Percentiles rank a stretch among this genome's conserved stretches.
Evolutionary conservation across 371 early-diverging fungal species (phyloP).

Genomic region (Haplosporangium sp.): DNA sequence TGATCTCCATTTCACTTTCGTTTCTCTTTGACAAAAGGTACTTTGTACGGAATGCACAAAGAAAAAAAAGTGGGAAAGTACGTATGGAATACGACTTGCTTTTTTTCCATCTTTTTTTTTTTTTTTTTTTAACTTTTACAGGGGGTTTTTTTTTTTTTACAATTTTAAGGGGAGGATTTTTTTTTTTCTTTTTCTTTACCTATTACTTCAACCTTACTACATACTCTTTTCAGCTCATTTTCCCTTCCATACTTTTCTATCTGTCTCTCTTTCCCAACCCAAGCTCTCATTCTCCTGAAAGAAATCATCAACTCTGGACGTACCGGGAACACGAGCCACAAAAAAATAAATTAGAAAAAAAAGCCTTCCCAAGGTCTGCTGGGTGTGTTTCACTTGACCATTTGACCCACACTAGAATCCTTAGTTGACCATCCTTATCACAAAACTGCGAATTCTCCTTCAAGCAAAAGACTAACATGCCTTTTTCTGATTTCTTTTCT

Average conservation of each 20-base stretch:
- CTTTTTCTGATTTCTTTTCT: background rate
- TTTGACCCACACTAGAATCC: background rate
- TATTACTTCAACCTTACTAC: background rate
- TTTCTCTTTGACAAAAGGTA: background rate
- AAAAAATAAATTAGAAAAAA: background rate
- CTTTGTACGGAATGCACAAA: background rate
- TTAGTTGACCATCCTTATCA: too few relatives aligned
- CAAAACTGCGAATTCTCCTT: too few relatives aligned
- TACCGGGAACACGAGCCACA: background rate
- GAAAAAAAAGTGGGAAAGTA: background rate
- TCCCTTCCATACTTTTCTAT: background rate
- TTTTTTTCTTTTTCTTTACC: background rate
- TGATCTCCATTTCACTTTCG: background rate
- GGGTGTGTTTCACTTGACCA: background rate
- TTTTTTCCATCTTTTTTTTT: background rate
- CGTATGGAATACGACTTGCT: background rate
- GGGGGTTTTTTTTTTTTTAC: conserved; percentile 1
- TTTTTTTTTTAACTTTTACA: background rate
- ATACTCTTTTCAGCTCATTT: background rate
- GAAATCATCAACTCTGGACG: background rate
- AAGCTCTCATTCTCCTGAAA: background rate
- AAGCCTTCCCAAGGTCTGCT: background rate
- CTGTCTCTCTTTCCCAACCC: conserved; percentile 5
- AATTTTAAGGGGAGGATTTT: too few relatives aligned
- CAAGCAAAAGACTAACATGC: background rate